Evolutionary conservation across 2,329 filamentous ascomycete genomes (phyloP).

Genomic region (Cadophora sp.): DNA sequence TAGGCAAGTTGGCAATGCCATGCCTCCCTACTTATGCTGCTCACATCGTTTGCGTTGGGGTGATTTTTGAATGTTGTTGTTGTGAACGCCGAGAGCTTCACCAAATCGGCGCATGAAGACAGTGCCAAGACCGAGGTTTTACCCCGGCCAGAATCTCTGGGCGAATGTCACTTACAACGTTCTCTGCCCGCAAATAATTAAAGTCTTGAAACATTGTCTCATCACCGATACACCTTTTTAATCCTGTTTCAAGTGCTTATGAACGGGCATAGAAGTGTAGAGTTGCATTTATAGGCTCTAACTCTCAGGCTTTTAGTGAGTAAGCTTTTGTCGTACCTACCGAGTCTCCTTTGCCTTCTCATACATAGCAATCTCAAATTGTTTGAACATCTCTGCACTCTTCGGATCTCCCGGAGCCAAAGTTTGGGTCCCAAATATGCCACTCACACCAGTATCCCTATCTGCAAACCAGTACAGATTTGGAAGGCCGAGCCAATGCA

Average conservation of each 20-base stretch:
- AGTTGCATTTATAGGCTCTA: neutral
- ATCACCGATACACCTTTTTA: too few species aligned
- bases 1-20: neutral
- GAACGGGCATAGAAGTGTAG: too few species aligned
- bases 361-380: neutral
- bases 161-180: neutral
- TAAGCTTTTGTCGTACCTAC: neutral
- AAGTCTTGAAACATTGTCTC: too few species aligned
- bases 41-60: neutral
- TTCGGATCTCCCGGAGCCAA: conserved; percentile 51
- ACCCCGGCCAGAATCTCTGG: too few species aligned
- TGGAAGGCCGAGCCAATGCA: conserved; percentile 63
- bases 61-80: neutral
- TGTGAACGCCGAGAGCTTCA: conserved; percentile 13
- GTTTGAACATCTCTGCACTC: conserved; percentile 1
- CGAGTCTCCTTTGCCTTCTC: neutral
- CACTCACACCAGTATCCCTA: conserved; percentile 62
- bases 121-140: conserved; percentile 9
- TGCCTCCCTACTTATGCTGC: neutral
- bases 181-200: neutral
- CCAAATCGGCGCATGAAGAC: neutral
- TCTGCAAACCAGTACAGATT: conserved; percentile 71
- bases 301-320: neutral
- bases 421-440: conserved; percentile 58
- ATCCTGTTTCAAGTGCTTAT: too few species aligned